These are phyloP conservation scores for Salix suchowensis DNA, from an alignment of 345 rosid species.

Conservation along the genomic window DNA sequence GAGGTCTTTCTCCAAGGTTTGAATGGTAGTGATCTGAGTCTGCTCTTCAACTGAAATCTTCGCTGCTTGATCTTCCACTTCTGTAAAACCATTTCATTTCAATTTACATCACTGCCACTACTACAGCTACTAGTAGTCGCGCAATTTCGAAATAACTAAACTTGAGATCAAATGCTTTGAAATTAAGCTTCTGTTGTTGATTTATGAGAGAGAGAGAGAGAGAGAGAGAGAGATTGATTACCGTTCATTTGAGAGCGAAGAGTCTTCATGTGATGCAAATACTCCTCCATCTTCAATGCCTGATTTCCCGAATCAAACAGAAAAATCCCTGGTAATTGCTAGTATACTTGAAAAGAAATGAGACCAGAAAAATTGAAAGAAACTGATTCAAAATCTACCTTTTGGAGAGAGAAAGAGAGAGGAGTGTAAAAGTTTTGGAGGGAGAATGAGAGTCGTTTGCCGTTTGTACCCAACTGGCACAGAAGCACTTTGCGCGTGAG, in stretches of 20 bases:
- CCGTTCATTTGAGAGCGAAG: conserved; percentile 83
- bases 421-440: too few species aligned
- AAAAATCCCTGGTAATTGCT: not conserved
- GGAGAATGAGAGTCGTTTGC: too few species aligned
- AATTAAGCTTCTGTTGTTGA: not conserved
- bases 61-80: conserved; percentile 79
- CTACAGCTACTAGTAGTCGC: not conserved
- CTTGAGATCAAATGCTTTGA: not conserved
- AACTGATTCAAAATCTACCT: too few species aligned
- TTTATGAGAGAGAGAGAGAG: not conserved
- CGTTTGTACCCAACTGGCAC: too few species aligned
- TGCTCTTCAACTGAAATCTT: conserved; percentile 70
- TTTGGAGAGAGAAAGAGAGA: too few species aligned
- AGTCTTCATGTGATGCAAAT: conserved; percentile 69
- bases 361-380: too few species aligned
- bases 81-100: conserved; percentile 20
- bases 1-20: conserved; percentile 54
- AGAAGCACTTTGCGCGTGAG: too few species aligned
- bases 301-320: not conserved
- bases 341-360: too few species aligned
- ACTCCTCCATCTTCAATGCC: conserved; percentile 60
- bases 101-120: not conserved
- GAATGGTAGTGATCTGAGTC: conserved; percentile 46
- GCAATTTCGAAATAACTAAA: not conserved
- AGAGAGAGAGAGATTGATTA: conserved; percentile 1